phyloP scores from a whole-genome alignment of 257 asterid genomes.

The Penstemon newberryi region DNA sequence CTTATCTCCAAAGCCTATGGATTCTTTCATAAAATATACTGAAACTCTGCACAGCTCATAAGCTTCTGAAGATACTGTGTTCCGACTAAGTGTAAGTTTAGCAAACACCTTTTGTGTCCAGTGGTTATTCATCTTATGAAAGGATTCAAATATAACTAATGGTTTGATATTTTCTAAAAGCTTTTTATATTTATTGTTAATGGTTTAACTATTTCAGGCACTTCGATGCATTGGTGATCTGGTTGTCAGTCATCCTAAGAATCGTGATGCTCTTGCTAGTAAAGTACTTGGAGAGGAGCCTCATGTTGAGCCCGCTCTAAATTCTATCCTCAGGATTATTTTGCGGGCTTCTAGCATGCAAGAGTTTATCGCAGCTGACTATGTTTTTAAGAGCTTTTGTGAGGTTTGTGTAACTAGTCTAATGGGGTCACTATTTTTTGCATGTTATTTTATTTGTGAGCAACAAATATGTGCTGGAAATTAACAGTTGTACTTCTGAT shows the following conservation, averaged over 20 bases:
- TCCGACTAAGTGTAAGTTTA: conserved; percentile 9
- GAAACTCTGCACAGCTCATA: not conserved
- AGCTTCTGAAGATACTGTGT: not conserved
- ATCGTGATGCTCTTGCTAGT: conserved; percentile 76
- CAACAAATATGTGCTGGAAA: not conserved
- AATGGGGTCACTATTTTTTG: conserved; percentile 9
- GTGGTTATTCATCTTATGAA: conserved; percentile 16
- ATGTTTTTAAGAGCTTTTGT: conserved; percentile 79
- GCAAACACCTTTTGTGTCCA: not conserved
- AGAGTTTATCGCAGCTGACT: conserved; percentile 84
- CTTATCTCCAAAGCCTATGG: conserved; percentile 16
- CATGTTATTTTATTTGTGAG: not conserved
- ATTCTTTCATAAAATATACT: conserved; percentile 3
- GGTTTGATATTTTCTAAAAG: conserved; percentile 1
- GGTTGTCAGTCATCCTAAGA: conserved; percentile 63
- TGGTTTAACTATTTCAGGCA: conserved; percentile 52
- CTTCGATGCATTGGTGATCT: conserved; percentile 85
- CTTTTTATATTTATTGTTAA: conserved; percentile 23
- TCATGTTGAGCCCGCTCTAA: conserved; percentile 74
- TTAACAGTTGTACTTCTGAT: not conserved
- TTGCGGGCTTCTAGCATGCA: conserved; percentile 81
- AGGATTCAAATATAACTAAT: conserved; percentile 6
- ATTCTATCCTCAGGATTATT: conserved; percentile 76
- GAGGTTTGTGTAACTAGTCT: conserved; percentile 62
- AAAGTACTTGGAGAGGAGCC: conserved; percentile 91